A percentile compares a stretch with the other conserved stretches of the same genome.
Evolutionary conservation across 2,329 filamentous ascomycete genomes (phyloP).

Genomic region (Verticillium isaacii): DNA sequence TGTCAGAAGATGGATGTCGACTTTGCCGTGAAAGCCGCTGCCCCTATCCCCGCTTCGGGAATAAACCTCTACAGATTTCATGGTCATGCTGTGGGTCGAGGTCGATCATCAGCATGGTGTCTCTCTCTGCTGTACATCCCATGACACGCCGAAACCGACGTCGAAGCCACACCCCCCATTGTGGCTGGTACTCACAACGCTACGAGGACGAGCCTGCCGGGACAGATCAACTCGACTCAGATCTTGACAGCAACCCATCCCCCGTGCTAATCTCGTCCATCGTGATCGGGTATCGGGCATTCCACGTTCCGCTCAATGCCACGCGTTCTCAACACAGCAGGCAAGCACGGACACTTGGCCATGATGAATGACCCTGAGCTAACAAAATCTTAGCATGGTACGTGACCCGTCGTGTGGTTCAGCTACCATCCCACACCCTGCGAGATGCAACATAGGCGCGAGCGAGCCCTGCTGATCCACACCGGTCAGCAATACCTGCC

Average conservation of each 20-base stretch:
- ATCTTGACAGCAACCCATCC: neutral
- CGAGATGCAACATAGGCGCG: neutral
- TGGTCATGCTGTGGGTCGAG: too few species aligned
- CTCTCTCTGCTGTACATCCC: too few species aligned
- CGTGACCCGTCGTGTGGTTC: neutral
- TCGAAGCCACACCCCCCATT: neutral
- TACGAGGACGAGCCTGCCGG: neutral
- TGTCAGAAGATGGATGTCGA: neutral
- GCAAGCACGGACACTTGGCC: neutral
- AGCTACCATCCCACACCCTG: too few species aligned
- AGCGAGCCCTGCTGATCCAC: neutral
- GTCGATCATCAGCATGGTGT: too few species aligned
- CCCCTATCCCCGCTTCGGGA: neutral
- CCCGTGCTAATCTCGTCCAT: neutral
- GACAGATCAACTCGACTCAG: neutral
- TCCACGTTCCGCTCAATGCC: neutral
- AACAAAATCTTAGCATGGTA: neutral
- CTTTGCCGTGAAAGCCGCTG: neutral
- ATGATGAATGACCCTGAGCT: neutral
- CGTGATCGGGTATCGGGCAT: neutral
- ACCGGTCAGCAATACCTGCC: constrained; percentile 29
- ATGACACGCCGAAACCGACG: too few species aligned
- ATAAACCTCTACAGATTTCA: neutral
- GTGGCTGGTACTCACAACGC: neutral
- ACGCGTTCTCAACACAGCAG: neutral